Conservation (phyloP, 495 filamentous ascomycete species). For the Cercophora sp. region DNA sequence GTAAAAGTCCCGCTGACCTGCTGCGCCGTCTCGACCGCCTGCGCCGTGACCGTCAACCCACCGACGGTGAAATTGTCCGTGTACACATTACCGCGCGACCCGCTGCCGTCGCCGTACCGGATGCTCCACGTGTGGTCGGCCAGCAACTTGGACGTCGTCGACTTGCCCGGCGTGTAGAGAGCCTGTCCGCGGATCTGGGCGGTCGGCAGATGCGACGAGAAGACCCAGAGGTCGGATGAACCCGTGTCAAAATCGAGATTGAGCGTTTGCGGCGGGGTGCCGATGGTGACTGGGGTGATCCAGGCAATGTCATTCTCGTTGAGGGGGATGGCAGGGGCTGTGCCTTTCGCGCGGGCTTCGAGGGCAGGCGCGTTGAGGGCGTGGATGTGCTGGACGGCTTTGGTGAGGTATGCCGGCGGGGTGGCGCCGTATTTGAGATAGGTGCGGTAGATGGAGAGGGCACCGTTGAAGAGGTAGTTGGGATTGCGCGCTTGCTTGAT, state of each 20-base stretch:
- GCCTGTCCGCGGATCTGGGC: constrained; percentile 46
- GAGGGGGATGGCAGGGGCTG: constrained; percentile 51
- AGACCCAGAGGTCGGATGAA: constrained; percentile 67
- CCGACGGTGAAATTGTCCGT: constrained; percentile 68
- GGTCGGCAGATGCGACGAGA: constrained; percentile 27
- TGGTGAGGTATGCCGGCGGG: constrained; percentile 30
- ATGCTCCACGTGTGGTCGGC: constrained; percentile 60
- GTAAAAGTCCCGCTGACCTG: constrained; percentile 60
- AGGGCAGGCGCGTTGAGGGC: background rate
- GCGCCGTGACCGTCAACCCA: constrained; percentile 53
- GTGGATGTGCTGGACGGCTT: constrained; percentile 34
- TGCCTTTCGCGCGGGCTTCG: constrained; percentile 25
- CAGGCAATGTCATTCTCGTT: constrained; percentile 62
- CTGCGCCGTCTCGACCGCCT: constrained; percentile 68
- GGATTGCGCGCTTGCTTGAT: constrained; percentile 52
- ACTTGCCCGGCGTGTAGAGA: constrained; percentile 53
- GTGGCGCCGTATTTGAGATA: constrained; percentile 57
- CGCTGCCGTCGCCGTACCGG: constrained; percentile 66
- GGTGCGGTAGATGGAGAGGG: constrained; percentile 53
- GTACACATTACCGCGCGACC: constrained; percentile 64
- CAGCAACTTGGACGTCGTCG: constrained; percentile 45
- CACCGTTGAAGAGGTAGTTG: constrained; percentile 45
- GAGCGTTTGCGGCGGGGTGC: constrained; percentile 54
- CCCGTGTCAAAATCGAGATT: constrained; percentile 75
- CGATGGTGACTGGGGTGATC: constrained; percentile 63